Evolutionary conservation across 2,329 filamentous ascomycete species (phyloP).

Genomic region (Teratosphaeriaceae sp.): DNA sequence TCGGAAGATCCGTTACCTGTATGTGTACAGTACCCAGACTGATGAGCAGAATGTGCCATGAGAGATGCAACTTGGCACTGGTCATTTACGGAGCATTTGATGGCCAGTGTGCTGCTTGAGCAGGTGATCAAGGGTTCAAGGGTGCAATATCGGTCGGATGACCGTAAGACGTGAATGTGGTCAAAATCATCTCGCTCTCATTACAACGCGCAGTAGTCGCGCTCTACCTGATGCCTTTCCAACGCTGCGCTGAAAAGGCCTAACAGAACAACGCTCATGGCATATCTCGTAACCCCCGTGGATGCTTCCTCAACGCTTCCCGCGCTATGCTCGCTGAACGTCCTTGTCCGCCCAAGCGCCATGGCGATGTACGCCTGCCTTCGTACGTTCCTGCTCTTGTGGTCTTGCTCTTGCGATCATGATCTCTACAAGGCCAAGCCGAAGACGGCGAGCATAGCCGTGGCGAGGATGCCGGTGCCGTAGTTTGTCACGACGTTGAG

Average conservation of each 20-base stretch:
- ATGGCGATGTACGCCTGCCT: too few relatives aligned
- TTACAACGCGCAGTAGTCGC: slow-evolving; percentile 4
- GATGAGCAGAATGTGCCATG: too few relatives aligned
- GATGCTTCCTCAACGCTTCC: not conserved
- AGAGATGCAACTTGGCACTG: too few relatives aligned
- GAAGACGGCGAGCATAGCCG: slow-evolving; percentile 50
- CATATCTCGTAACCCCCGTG: slow-evolving; percentile 3
- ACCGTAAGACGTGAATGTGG: too few relatives aligned
- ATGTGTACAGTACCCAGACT: too few relatives aligned
- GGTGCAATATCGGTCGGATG: too few relatives aligned
- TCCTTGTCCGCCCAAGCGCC: not conserved
- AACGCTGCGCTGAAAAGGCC: slow-evolving; percentile 3
- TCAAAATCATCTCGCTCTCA: not conserved
- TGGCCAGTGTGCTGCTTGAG: too few relatives aligned
- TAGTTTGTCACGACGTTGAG: slow-evolving; percentile 42
- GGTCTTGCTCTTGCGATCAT: not conserved
- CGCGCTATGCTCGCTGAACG: not conserved
- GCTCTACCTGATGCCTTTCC: slow-evolving; percentile 5
- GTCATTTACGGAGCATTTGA: too few relatives aligned
- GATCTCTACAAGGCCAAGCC: slow-evolving; percentile 53
- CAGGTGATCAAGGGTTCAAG: too few relatives aligned
- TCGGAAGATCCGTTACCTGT: too few relatives aligned
- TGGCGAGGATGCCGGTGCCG: slow-evolving; percentile 43
- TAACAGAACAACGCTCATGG: not conserved
- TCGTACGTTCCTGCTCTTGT: not conserved